Base-by-base conservation (phyloP, 2,329 filamentous ascomycete species). In the Karstenula rhodostoma region DNA sequence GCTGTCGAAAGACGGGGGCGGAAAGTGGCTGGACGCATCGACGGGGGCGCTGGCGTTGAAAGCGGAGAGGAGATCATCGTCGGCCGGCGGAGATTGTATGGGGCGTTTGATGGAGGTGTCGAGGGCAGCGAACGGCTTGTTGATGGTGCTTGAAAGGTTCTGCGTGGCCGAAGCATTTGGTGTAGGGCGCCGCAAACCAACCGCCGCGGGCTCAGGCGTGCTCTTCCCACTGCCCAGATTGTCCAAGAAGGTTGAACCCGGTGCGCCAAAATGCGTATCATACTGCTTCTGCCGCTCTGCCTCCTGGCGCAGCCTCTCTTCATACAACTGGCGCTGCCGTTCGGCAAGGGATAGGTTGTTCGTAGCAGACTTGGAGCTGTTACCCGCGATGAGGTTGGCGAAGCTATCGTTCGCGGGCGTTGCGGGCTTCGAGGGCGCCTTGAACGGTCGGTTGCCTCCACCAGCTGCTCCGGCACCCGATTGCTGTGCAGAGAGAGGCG, bases 281-380 rank as follows among this genome's bases (percentile, higher is more conserved):
- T 89, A 86, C 74, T 89, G 87, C 70, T 85, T 89, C 70, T 85
- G 86, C 73, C 87, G 86, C 74, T 94, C 90, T 60, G 89, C 90
- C 62, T 93, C 91, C 75, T 94, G 91, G 61, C 86, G 87, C 63
- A 87, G 86, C 77, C 92, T 91, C 70, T 93, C 89, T 77, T 96
- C 92, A 66, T 91, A 87, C 66, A 97, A 79, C 62, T 87, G 90
- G 70, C 82, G 85, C 75, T 90, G 88, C 55, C 87, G 85, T 70
- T 90, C 87, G 57, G 86, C 80, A 9, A 90, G 80, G 1, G 87
- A 87, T 17, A 97, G 82, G 65, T 90, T 95, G 76, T 88, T 90
- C 32, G 85, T 86, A 56, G 80, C 66, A 75, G 89, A 89, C 53
- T 84, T 80, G 32, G 85, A 78, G 50, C 65, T 71, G 54, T 86